Percentiles rank a stretch among this genome's conserved stretches.
These are phyloP conservation scores for Kodamaea leandrae DNA, from an alignment of 805 yeast species.

Conservation along the genomic window DNA sequence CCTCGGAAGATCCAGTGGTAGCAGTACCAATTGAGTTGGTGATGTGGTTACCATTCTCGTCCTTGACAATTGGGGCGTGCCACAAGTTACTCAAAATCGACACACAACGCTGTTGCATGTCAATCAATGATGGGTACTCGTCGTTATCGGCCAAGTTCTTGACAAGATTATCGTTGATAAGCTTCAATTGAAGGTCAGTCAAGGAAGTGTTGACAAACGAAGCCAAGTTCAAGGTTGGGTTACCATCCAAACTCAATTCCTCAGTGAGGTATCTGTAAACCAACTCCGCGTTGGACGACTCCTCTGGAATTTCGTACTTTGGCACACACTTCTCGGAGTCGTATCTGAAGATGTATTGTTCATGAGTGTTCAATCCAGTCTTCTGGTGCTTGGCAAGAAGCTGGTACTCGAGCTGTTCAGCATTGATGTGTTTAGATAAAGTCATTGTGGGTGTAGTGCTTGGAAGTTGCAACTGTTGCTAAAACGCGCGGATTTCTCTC, in stretches of 20 bases:
- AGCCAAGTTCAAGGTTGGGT: conserved; percentile 80
- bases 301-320: conserved; percentile 59
- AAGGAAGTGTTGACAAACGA: conserved; percentile 81
- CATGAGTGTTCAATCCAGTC: conserved; percentile 22
- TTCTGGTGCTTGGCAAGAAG: conserved; percentile 25
- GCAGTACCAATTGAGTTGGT: conserved; percentile 72
- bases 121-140: conserved; percentile 85
- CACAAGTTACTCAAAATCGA: conserved; percentile 76
- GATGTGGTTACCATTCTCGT: conserved; percentile 22
- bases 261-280: conserved; percentile 67
- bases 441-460: conserved; percentile 45
- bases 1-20: conserved; percentile 92
- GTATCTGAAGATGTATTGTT: conserved; percentile 32
- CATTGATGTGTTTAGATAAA: conserved; percentile 44
- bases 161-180: conserved; percentile 68
- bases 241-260: conserved; percentile 80
- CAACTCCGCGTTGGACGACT: conserved; percentile 49
- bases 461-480: background rate
- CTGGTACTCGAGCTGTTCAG: conserved; percentile 38
- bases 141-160: conserved; percentile 92
- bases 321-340: conserved; percentile 38
- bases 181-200: conserved; percentile 42
- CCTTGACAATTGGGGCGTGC: conserved; percentile 55
- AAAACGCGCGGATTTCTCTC: no score
- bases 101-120: conserved; percentile 77